phyloP scores from a whole-genome alignment of 768 basidiomycete genomes.

The Psilocybe cubensis region DNA sequence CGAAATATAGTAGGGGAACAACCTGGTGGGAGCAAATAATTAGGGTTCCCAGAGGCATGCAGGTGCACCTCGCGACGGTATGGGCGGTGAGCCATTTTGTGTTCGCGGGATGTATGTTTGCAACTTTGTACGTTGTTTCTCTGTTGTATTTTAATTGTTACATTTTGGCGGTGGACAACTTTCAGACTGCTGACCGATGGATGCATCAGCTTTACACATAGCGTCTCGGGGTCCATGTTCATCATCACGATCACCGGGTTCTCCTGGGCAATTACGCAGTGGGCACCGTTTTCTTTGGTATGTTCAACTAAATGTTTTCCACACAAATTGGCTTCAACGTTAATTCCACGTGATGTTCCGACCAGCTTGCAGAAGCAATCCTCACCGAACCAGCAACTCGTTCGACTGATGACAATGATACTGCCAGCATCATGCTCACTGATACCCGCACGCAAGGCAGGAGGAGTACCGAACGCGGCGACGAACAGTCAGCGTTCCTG shows the following conservation, averaged over 20 bases:
- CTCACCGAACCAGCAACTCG: constrained; percentile 58
- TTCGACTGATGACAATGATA: constrained; percentile 35
- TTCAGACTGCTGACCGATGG: background rate
- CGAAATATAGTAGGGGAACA: background rate
- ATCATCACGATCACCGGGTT: constrained; percentile 84
- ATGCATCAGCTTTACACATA: constrained; percentile 65
- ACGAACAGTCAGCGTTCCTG: constrained; percentile 34
- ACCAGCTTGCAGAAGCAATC: constrained; percentile 84
- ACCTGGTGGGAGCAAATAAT: constrained; percentile 24
- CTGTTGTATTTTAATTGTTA: no score
- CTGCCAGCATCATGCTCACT: constrained; percentile 42
- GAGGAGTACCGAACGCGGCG: constrained; percentile 23
- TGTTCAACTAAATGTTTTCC: constrained; percentile 32
- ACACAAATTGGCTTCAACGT: background rate
- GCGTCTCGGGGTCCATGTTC: constrained; percentile 70
- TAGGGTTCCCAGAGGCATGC: constrained; percentile 45
- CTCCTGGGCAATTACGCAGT: constrained; percentile 91
- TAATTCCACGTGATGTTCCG: background rate
- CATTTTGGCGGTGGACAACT: no score
- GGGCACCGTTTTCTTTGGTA: constrained; percentile 93
- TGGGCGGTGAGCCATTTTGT: constrained; percentile 82
- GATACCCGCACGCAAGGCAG: constrained; percentile 44
- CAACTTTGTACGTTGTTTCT: constrained; percentile 72
- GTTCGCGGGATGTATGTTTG: constrained; percentile 78
- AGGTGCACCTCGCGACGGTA: constrained; percentile 65